Conservation (phyloP, 2,329 filamentous ascomycete species). For the Paraphaeosphaeria minitans region DNA sequence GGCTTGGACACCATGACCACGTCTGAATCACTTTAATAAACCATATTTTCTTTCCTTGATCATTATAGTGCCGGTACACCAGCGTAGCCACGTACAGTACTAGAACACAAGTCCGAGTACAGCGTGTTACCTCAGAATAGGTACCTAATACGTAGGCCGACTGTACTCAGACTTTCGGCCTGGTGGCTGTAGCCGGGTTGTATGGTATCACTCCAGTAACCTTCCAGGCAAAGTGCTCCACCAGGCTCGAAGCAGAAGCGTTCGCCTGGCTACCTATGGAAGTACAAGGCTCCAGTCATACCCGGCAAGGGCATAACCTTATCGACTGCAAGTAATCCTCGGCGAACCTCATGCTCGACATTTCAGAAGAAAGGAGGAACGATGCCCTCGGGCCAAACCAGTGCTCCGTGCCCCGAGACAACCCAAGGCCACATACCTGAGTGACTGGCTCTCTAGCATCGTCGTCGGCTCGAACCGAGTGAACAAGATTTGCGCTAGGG, state of each 20-base stretch:
- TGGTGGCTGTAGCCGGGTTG: not conserved
- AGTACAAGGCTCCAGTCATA: not conserved
- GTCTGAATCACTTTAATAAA: too few relatives aligned
- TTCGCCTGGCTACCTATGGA: not conserved
- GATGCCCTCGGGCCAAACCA: not conserved
- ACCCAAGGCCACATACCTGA: not conserved
- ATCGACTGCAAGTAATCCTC: not conserved
- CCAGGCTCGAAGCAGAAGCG: not conserved
- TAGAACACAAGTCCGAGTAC: too few relatives aligned
- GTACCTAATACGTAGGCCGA: too few relatives aligned
- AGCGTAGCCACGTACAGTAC: too few relatives aligned
- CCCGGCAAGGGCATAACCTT: not conserved
- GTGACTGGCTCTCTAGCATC: not conserved
- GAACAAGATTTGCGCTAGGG: not conserved
- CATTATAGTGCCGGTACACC: too few relatives aligned
- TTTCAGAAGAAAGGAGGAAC: not conserved
- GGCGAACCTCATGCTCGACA: not conserved
- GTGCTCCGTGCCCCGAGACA: not conserved
- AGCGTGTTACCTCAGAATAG: too few relatives aligned
- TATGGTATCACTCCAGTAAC: not conserved
- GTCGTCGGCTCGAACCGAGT: conserved; percentile 1
- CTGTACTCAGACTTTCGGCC: too few relatives aligned
- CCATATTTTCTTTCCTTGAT: too few relatives aligned
- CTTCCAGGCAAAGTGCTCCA: not conserved
- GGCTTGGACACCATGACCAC: too few relatives aligned